Conservation (phyloP, 352 stramenopile species). For the Globisporangium sylvaticum region DNA sequence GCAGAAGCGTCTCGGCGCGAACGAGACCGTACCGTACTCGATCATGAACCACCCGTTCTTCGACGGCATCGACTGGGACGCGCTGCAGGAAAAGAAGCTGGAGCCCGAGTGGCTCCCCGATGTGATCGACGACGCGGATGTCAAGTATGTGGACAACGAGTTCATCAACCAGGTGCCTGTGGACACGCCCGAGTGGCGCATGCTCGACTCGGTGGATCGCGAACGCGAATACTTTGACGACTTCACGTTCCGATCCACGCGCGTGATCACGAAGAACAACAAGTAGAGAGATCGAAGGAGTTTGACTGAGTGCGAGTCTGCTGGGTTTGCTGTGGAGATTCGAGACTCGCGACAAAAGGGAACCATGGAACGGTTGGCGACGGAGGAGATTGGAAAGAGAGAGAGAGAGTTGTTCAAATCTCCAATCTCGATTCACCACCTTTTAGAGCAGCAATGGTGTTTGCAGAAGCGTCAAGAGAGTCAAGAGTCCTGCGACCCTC, state of each 20-base stretch:
- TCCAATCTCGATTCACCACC: not conserved
- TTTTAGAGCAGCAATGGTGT: not conserved
- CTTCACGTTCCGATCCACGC: slow-evolving; percentile 79
- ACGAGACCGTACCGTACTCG: slow-evolving; percentile 76
- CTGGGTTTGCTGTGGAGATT: not conserved
- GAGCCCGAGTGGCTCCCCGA: slow-evolving; percentile 79
- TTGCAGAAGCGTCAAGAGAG: not conserved
- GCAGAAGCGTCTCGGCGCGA: slow-evolving; percentile 65
- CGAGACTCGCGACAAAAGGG: not conserved
- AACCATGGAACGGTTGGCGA: not conserved
- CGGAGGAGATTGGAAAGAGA: not conserved
- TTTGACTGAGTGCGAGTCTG: too few species aligned
- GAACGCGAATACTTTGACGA: slow-evolving; percentile 83
- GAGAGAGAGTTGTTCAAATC: not conserved
- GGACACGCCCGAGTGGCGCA: slow-evolving; percentile 86
- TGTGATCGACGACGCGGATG: slow-evolving; percentile 77
- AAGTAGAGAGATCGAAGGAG: slow-evolving; percentile 7
- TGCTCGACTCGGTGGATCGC: slow-evolving; percentile 85
- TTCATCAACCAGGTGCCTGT: slow-evolving; percentile 85
- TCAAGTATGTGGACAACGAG: slow-evolving; percentile 87
- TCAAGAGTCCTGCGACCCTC: not conserved
- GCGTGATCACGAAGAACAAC: slow-evolving; percentile 41
- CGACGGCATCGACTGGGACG: slow-evolving; percentile 83
- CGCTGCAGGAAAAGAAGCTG: slow-evolving; percentile 73
- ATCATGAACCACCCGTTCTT: slow-evolving; percentile 91